A percentile compares a stretch with the other conserved stretches of the same genome.
These are phyloP conservation scores for Aureobasidium leucospermi DNA, from an alignment of 2,329 filamentous ascomycete species.

Conservation along the genomic window DNA sequence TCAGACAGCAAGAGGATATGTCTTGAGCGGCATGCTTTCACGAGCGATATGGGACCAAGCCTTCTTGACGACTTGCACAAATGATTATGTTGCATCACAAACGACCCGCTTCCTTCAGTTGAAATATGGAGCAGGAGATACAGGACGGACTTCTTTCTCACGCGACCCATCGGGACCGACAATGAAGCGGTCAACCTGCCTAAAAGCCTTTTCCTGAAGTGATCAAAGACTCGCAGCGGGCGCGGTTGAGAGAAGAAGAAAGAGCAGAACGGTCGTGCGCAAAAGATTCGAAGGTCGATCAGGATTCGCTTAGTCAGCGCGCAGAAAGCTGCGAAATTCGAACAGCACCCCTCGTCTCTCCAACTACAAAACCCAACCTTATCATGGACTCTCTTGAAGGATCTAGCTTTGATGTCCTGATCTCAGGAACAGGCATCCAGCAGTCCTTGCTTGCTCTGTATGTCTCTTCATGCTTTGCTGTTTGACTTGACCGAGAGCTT, in stretches of 20 bases:
- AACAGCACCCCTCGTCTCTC: slow-evolving; percentile 6
- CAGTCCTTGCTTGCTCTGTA: slow-evolving; percentile 50
- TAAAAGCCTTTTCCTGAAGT: slow-evolving; percentile 7
- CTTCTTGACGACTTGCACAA: neutral
- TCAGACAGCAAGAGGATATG: no score
- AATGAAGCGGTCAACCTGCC: slow-evolving; percentile 35
- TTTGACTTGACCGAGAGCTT: slow-evolving; percentile 28
- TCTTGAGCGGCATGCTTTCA: no score
- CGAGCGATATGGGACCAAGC: no score
- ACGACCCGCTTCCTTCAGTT: slow-evolving; percentile 44
- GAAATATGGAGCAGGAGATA: slow-evolving; percentile 44
- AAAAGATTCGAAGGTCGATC: neutral
- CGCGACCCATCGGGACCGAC: slow-evolving; percentile 32
- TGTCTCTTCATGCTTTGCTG: slow-evolving; percentile 22
- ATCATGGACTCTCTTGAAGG: slow-evolving; percentile 44
- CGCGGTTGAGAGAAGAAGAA: slow-evolving; percentile 22
- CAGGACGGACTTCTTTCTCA: slow-evolving; percentile 39
- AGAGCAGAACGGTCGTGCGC: neutral
- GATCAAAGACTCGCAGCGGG: slow-evolving; percentile 27
- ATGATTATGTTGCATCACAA: slow-evolving; percentile 38
- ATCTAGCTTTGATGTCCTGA: slow-evolving; percentile 46
- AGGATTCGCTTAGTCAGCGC: slow-evolving; percentile 9
- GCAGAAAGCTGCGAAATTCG: neutral
- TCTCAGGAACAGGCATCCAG: slow-evolving; percentile 45
- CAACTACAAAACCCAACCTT: neutral